Percentiles rank a stretch among this genome's conserved stretches.
phyloP scores from a whole-genome alignment of 371 early-diverging fungal genomes.

The Mortierella sp. region DNA sequence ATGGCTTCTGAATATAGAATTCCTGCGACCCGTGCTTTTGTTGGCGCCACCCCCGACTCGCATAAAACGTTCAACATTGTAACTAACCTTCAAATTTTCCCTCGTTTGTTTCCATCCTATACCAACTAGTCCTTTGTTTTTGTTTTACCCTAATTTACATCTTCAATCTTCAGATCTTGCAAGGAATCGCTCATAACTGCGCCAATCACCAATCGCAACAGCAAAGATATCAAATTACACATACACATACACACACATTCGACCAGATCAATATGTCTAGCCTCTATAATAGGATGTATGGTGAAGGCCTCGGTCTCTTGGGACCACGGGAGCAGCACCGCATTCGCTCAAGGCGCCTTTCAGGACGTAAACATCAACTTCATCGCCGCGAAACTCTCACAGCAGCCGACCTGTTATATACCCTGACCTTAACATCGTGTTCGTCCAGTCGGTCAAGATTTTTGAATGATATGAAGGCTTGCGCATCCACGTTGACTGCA shows the following conservation, averaged over 20 bases:
- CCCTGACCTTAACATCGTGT: background rate
- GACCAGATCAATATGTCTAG: conserved; percentile 13
- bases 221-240: background rate
- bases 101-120: background rate
- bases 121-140: background rate
- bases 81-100: background rate
- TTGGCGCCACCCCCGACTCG: background rate
- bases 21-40: background rate
- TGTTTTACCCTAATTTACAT: background rate
- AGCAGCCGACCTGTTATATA: background rate
- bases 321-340: conserved; percentile 13
- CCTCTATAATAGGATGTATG: conserved; percentile 16
- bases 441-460: background rate
- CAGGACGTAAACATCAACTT: conserved; percentile 22
- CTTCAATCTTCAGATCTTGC: background rate
- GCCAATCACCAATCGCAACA: background rate
- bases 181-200: background rate
- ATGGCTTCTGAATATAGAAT: background rate
- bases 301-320: conserved; percentile 11
- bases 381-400: conserved; percentile 15
- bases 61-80: background rate
- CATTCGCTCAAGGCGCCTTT: conserved; percentile 20
- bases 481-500: background rate
- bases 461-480: background rate
- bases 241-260: background rate